Evolutionary conservation across 1,139 yeast species (phyloP).

Genomic region (Lodderomyces parapsilosis): DNA sequence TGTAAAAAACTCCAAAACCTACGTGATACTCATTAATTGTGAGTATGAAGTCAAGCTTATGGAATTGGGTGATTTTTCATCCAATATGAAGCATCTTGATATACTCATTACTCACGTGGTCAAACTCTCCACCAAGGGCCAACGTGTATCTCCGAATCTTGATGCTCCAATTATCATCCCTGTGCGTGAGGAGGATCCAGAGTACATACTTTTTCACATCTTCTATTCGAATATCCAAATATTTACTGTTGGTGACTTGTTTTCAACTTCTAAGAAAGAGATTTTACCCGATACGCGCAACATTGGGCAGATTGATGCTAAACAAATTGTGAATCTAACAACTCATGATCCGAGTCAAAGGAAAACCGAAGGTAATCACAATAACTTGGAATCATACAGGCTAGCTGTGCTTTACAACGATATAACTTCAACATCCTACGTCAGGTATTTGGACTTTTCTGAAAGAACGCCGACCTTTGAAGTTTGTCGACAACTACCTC

Average conservation of each 20-base stretch:
- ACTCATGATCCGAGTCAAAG: neutral
- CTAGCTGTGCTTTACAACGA: slow-evolving; percentile 39
- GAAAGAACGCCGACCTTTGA: slow-evolving; percentile 10
- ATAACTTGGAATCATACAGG: neutral
- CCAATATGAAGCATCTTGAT: slow-evolving; percentile 4
- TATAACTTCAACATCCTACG: slow-evolving; percentile 28
- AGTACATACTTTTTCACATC: slow-evolving; percentile 25
- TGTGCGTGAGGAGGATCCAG: slow-evolving; percentile 14
- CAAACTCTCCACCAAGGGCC: slow-evolving; percentile 25
- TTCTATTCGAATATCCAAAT: slow-evolving; percentile 32
- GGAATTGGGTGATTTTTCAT: neutral
- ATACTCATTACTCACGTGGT: slow-evolving; percentile 10
- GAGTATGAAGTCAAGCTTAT: neutral
- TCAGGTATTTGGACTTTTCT: slow-evolving; percentile 29
- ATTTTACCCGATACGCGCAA: slow-evolving; percentile 1
- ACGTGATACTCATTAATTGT: neutral
- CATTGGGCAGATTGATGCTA: slow-evolving; percentile 32
- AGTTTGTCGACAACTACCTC: slow-evolving; percentile 29
- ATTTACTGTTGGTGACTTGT: slow-evolving; percentile 9
- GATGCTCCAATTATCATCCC: slow-evolving; percentile 19
- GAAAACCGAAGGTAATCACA: neutral
- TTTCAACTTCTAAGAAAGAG: neutral
- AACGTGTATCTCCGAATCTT: slow-evolving; percentile 21
- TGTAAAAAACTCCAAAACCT: neutral
- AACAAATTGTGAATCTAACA: slow-evolving; percentile 20